Conservation (phyloP, 495 filamentous ascomycete species). For the Xylaria acuta region DNA sequence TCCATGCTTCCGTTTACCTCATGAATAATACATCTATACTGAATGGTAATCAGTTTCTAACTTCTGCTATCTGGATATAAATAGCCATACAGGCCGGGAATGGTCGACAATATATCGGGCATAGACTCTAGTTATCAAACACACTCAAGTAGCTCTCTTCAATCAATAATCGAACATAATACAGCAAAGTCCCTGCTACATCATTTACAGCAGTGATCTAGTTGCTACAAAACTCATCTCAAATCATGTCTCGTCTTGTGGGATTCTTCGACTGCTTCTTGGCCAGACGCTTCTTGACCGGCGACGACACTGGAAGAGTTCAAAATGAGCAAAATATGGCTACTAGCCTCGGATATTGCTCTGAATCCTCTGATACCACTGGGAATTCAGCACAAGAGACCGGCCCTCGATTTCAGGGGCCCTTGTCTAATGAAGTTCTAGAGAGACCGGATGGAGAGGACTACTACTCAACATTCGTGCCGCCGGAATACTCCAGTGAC, state of each 20-base stretch:
- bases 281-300: background rate
- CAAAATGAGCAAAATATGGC: background rate
- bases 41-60: background rate
- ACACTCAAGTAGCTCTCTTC: background rate
- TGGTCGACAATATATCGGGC: too few species aligned
- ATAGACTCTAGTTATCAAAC: background rate
- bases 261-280: slow-evolving; percentile 3
- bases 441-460: background rate
- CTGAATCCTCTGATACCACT: background rate
- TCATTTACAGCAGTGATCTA: background rate
- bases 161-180: background rate
- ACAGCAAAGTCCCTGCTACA: background rate
- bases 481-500: background rate
- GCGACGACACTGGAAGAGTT: background rate
- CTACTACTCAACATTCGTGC: background rate
- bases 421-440: background rate
- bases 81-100: background rate
- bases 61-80: background rate
- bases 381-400: background rate
- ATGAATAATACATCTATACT: background rate
- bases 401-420: background rate
- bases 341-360: background rate
- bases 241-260: background rate
- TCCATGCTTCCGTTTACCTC: background rate
- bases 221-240: background rate